phyloP scores from a whole-genome alignment of 208 protist genomes.

The Spongospora subterranea region DNA sequence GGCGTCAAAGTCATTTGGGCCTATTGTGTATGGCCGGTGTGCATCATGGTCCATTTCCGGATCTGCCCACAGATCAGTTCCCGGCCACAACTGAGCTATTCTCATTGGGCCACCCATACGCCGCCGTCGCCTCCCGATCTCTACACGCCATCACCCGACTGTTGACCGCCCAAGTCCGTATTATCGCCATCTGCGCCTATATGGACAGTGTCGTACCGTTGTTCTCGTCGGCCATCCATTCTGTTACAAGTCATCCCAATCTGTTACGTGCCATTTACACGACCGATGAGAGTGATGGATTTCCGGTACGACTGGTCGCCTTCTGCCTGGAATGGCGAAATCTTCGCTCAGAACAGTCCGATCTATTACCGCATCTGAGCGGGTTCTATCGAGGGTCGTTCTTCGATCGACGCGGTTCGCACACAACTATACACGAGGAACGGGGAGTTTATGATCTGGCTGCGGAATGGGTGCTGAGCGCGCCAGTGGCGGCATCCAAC shows the following conservation, averaged over 20 bases:
- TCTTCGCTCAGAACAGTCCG: neutral
- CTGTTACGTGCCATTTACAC: slow-evolving; percentile 2
- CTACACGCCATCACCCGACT: slow-evolving; percentile 9
- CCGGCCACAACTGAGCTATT: slow-evolving; percentile 32
- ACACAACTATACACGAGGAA: neutral
- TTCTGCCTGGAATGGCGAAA: slow-evolving; percentile 3
- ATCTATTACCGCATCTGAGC: slow-evolving; percentile 48
- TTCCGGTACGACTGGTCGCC: neutral
- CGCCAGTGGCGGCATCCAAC: neutral
- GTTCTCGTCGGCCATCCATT: slow-evolving; percentile 39
- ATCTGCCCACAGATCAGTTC: slow-evolving; percentile 8
- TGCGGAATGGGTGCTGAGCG: neutral
- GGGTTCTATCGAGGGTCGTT: slow-evolving; percentile 36
- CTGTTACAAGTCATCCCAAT: neutral
- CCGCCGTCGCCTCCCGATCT: neutral
- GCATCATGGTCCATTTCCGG: slow-evolving; percentile 18
- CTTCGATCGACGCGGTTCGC: neutral
- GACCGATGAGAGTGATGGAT: neutral
- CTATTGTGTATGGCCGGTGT: neutral
- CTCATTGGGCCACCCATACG: slow-evolving; percentile 6
- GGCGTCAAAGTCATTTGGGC: neutral
- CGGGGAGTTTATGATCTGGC: slow-evolving; percentile 22
- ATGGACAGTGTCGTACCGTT: neutral
- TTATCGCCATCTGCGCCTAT: neutral
- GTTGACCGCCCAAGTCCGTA: neutral